Conservation (phyloP, 1,139 yeast genomes). For the Pichia terricola region DNA sequence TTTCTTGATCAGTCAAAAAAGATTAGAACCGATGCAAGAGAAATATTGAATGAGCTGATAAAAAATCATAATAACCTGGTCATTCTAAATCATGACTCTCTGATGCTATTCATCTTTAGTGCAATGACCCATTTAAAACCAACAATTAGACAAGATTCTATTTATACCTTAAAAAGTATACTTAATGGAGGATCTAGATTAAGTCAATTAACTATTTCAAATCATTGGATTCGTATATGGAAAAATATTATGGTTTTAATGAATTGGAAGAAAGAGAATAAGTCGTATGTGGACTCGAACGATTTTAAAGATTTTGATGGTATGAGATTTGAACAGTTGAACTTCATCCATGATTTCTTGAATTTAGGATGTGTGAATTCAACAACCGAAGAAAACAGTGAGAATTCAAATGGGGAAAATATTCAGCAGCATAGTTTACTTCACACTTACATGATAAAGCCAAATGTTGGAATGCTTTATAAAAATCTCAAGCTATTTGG, state of each 20-base stretch:
- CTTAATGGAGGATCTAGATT: slow-evolving; percentile 31
- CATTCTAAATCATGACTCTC: slow-evolving; percentile 49
- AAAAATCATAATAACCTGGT: slow-evolving; percentile 10
- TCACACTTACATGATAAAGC: slow-evolving; percentile 16
- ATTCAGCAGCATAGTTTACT: slow-evolving; percentile 20
- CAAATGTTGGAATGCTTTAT: slow-evolving; percentile 13
- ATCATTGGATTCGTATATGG: slow-evolving; percentile 14
- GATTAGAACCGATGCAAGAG: slow-evolving; percentile 38
- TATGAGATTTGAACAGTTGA: slow-evolving; percentile 12
- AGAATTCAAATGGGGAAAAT: background rate
- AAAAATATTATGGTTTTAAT: slow-evolving; percentile 47
- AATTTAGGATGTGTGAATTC: slow-evolving; percentile 9
- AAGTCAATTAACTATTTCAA: slow-evolving; percentile 35
- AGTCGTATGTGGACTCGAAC: slow-evolving; percentile 20
- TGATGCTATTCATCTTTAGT: slow-evolving; percentile 71
- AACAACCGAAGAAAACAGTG: background rate
- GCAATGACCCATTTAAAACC: slow-evolving; percentile 92
- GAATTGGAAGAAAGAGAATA: slow-evolving; percentile 38
- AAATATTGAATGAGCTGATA: slow-evolving; percentile 8
- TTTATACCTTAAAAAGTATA: slow-evolving; percentile 50
- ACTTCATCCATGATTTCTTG: slow-evolving; percentile 10
- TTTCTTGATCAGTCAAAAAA: slow-evolving; percentile 50
- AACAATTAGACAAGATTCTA: slow-evolving; percentile 60
- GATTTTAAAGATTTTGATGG: slow-evolving; percentile 16
- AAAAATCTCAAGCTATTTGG: slow-evolving; percentile 20